Percentiles rank a stretch among this genome's conserved stretches.
Conservation (phyloP, 1,284 basidiomycete species). For the Leucocoprinus gongylophorus region DNA sequence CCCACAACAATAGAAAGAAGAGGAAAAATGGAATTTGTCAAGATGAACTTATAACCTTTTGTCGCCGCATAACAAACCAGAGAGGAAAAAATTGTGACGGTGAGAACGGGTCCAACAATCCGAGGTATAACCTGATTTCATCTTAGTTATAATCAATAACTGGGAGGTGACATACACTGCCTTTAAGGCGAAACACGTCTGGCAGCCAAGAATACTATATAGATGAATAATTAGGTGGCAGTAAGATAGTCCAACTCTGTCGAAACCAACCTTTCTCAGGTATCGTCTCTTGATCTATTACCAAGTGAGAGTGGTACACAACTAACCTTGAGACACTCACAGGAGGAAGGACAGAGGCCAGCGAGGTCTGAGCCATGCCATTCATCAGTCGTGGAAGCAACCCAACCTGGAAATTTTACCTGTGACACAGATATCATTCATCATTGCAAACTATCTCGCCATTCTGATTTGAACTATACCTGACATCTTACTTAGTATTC, state of each 20-base stretch:
- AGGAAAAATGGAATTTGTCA: constrained; percentile 75
- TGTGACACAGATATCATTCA: no score
- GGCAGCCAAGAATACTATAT: constrained; percentile 82
- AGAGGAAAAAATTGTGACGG: constrained; percentile 70
- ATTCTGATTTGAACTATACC: no score
- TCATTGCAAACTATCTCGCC: no score
- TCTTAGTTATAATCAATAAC: background rate
- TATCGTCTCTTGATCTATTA: constrained; percentile 34
- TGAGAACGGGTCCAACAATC: constrained; percentile 75
- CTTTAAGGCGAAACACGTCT: constrained; percentile 76
- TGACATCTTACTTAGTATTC: no score
- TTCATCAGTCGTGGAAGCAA: constrained; percentile 8
- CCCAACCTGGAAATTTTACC: no score
- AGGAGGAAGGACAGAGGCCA: constrained; percentile 31
- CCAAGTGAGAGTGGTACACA: background rate
- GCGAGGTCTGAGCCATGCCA: constrained; percentile 26
- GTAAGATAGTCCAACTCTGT: background rate
- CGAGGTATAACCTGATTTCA: constrained; percentile 49
- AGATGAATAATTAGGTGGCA: background rate
- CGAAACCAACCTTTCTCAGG: constrained; percentile 36
- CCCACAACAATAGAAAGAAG: constrained; percentile 85
- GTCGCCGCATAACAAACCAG: constrained; percentile 52
- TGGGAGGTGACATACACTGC: constrained; percentile 47
- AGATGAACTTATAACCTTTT: constrained; percentile 45
- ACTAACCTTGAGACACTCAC: constrained; percentile 18